Evolutionary conservation across 2,329 filamentous ascomycete genomes (phyloP).

Genomic region (Colletotrichum karsti): DNA sequence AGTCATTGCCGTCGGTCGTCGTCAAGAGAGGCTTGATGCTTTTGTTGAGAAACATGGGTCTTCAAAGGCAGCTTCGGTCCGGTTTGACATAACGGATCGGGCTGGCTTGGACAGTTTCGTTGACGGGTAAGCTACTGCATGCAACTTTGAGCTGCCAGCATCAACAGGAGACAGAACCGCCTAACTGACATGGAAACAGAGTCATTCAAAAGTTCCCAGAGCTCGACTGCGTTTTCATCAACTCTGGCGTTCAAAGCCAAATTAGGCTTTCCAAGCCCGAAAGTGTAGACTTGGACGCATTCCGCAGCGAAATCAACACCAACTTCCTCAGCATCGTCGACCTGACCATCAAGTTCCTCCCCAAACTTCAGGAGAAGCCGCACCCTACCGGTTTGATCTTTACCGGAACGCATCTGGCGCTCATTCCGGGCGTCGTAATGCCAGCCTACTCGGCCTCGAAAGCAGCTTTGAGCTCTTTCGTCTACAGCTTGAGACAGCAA

Average conservation of each 20-base stretch:
- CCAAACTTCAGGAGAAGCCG: conserved; percentile 33
- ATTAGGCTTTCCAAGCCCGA: conserved; percentile 47
- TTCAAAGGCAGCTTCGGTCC: conserved; percentile 39
- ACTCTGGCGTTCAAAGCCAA: conserved; percentile 61
- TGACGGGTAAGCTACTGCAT: neutral
- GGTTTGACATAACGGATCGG: neutral
- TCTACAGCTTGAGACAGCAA: conserved; percentile 45
- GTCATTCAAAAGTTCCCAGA: conserved; percentile 47
- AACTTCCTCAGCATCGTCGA: conserved; percentile 38
- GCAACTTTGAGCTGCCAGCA: too few species aligned
- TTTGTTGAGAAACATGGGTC: conserved; percentile 54
- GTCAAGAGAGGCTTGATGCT: conserved; percentile 55
- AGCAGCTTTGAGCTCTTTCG: conserved; percentile 50
- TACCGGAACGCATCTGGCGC: conserved; percentile 30
- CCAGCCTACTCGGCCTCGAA: conserved; percentile 54
- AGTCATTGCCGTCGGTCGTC: conserved; percentile 58
- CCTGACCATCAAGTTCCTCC: conserved; percentile 37
- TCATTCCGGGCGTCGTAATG: conserved; percentile 45
- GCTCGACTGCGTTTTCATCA: conserved; percentile 65
- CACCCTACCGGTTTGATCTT: conserved; percentile 27
- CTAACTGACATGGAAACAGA: neutral
- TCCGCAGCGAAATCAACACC: conserved; percentile 36
- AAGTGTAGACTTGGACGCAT: conserved; percentile 37
- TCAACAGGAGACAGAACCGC: too few species aligned
- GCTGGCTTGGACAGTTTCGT: conserved; percentile 1